Evolutionary conservation across 75 land plant species (phyloP), one percentile per base, ranked within the genome.

Genomic region (Cunninghamia lanceolata): DNA sequence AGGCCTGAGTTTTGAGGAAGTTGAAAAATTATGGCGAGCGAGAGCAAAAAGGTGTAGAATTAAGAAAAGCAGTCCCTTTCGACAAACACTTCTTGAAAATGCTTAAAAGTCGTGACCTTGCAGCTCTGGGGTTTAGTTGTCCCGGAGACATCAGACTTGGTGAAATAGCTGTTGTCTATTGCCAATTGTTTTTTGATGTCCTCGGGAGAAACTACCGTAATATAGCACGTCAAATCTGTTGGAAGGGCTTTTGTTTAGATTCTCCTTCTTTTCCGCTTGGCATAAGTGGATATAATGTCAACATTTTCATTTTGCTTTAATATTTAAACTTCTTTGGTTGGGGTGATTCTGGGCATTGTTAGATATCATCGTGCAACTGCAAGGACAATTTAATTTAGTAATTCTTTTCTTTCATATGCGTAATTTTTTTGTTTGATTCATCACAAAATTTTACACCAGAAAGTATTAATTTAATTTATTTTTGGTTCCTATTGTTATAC

Each of bases 1-100:
- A 68, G 96, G 97, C 11, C 85, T 96, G 88, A 90, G 94, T 1
- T 98, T 98, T 90, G 94, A 93, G 82, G 90, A 98, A 90, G 95
- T 98, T 56, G 96, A 96, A 85, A 90, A 86, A 56, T 75, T 98
- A 39, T 97, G 98, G 98, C 90, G 91, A 87, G 89, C 90, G 87
- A 90, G 89, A 74, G 97, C 97, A 28, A 87, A 89, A n/a, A n/a
- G 83, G 34, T 45, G 46, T 52, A 82, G 6, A 82, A 82, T 46
- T 42, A 81, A 47, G 54, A 82, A 82, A 32, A 47, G 0, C 83
- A 82, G 54, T 82, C 35, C 83, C 3, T 34, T 21, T n/a, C 28
- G 14, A 10, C 47, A 82, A 32, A 14, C 32, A 15, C 83, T 82
- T 50, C 83, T 82, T 35, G 80, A 35, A 17, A 17, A 35, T 4